Conservation (phyloP, 306 rosid species). For the Ormosia semicastrata region DNA sequence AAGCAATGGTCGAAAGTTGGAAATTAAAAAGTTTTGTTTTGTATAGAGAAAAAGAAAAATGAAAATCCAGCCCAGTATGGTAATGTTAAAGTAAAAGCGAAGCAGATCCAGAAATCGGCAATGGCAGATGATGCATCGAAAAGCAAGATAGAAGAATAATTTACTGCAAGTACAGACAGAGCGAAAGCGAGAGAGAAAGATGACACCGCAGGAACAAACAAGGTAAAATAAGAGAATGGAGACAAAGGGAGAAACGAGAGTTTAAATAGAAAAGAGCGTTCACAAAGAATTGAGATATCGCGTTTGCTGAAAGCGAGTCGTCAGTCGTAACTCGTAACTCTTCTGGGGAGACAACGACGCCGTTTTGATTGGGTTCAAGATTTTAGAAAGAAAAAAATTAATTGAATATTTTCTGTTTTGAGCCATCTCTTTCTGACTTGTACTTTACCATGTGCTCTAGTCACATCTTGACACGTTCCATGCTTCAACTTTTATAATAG, state of each 20-base stretch:
- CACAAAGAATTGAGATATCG: not conserved
- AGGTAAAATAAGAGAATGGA: not conserved
- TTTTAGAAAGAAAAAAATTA: not conserved
- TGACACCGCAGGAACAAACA: not conserved
- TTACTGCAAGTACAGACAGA: not conserved
- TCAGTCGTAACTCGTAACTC: not conserved
- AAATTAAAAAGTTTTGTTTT: not conserved
- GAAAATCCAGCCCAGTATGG: not conserved
- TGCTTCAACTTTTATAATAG: not conserved
- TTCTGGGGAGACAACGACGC: not conserved
- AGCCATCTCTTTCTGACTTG: not conserved
- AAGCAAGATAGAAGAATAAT: constrained; percentile 17
- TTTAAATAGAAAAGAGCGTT: constrained; percentile 20
- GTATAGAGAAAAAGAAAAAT: not conserved
- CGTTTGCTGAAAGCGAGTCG: not conserved
- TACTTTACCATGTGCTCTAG: not conserved
- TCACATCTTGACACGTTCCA: not conserved
- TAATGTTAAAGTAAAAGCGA: not conserved
- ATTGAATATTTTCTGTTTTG: not conserved
- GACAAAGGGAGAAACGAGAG: not conserved
- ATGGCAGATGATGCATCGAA: not conserved
- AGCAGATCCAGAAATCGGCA: not conserved
- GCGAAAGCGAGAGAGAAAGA: not conserved
- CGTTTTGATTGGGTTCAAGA: not conserved
- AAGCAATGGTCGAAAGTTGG: not conserved